A percentile compares a stretch with the other conserved stretches of the same genome.
These are phyloP conservation scores for Trichosanthes truncata DNA, from an alignment of 306 rosid genomes.

Conservation along the genomic window DNA sequence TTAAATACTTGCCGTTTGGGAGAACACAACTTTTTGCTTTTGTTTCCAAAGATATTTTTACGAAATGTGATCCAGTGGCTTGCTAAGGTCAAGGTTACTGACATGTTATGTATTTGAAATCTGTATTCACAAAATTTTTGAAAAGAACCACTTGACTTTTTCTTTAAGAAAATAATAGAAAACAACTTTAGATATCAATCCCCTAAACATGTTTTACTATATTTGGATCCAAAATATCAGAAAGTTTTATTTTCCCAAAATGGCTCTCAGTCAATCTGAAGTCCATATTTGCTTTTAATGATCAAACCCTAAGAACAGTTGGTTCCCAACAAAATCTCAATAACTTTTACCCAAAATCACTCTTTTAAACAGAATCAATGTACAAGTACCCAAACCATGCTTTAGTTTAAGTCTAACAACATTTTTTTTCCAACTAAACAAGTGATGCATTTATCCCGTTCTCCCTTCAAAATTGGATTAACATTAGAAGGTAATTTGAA, in stretches of 20 bases:
- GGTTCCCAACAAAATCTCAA: background rate
- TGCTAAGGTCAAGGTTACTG: background rate
- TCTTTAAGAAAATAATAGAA: background rate
- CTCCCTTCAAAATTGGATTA: background rate
- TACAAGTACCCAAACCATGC: background rate
- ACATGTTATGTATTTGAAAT: background rate
- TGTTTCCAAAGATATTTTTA: background rate
- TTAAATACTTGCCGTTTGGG: background rate
- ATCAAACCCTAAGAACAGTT: background rate
- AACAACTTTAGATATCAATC: background rate
- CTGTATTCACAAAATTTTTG: background rate
- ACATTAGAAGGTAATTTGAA: background rate
- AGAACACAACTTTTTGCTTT: background rate
- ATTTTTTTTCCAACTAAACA: background rate
- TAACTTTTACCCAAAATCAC: background rate
- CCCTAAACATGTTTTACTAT: background rate
- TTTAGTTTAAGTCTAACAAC: background rate
- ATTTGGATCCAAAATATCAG: background rate
- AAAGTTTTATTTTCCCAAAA: background rate
- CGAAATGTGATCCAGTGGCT: background rate
- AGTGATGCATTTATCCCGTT: background rate
- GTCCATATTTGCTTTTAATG: background rate
- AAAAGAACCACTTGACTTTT: background rate
- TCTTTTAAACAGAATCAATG: background rate
- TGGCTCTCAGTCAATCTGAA: background rate